Evolutionary conservation across 2,329 filamentous ascomycete species (phyloP).

Genomic region (Didymella sp.): DNA sequence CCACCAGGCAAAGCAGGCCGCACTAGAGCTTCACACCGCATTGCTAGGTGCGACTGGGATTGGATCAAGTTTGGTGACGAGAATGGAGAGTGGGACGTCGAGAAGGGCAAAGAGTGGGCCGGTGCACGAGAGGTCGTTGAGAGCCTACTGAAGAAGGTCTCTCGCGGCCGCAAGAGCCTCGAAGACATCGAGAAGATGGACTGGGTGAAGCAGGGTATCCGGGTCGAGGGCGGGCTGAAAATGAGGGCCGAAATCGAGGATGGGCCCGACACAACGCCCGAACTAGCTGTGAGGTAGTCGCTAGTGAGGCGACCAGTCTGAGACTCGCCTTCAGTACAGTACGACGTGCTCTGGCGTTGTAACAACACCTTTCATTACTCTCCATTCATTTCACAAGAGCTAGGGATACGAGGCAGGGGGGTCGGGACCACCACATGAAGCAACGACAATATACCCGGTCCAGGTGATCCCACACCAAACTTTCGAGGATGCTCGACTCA

Average conservation of each 20-base stretch:
- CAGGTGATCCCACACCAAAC: conserved; percentile 11
- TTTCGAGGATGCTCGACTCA: conserved; percentile 17
- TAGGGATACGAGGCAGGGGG: conserved; percentile 16
- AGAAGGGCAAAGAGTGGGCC: conserved; percentile 69
- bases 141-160: conserved; percentile 80
- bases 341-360: conserved; percentile 1
- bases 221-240: conserved; percentile 66
- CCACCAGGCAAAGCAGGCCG: conserved; percentile 78
- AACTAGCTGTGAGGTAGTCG: conserved; percentile 35
- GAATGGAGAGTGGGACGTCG: conserved; percentile 83
- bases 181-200: conserved; percentile 73
- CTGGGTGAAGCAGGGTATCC: conserved; percentile 80
- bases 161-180: conserved; percentile 75
- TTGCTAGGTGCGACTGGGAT: conserved; percentile 92
- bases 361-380: conserved; percentile 11
- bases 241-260: conserved; percentile 59
- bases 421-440: conserved; percentile 20
- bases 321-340: background rate
- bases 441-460: conserved; percentile 23
- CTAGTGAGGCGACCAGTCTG: conserved; percentile 32
- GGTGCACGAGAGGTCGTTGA: conserved; percentile 85
- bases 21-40: conserved; percentile 85
- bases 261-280: conserved; percentile 20
- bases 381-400: conserved; percentile 17
- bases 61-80: conserved; percentile 87